These are phyloP conservation scores for Colletotrichum sansevieriae DNA, from an alignment of 2,329 filamentous ascomycete species.

Conservation along the genomic window DNA sequence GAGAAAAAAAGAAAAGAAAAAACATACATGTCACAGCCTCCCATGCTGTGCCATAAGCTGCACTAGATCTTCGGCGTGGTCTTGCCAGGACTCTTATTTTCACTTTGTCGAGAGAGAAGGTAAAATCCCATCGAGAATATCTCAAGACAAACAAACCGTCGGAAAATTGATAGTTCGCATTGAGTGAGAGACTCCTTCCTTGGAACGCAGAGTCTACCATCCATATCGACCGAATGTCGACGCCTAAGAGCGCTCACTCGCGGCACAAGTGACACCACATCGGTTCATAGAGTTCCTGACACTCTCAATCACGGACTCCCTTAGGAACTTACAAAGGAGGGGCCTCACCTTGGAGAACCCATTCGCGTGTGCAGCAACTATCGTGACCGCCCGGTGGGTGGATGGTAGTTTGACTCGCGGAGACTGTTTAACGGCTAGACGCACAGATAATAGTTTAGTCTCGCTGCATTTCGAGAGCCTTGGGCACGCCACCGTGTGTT, in stretches of 20 bases:
- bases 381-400: too few species aligned
- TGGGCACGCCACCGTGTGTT: too few species aligned
- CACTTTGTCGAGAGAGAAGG: background rate
- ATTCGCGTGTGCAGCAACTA: too few species aligned
- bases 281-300: constrained; percentile 8
- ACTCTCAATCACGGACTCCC: background rate
- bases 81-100: background rate
- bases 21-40: constrained; percentile 5
- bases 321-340: too few species aligned
- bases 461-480: too few species aligned
- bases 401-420: too few species aligned
- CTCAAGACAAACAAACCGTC: background rate
- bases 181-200: background rate
- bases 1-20: too few species aligned
- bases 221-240: background rate
- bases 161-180: background rate
- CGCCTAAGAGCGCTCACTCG: background rate
- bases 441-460: too few species aligned
- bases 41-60: constrained; percentile 7
- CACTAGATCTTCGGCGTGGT: constrained; percentile 7
- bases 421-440: too few species aligned
- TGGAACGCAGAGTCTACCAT: constrained; percentile 7
- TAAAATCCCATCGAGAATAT: too few species aligned
- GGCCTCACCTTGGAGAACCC: too few species aligned
- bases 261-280: background rate